Percentiles rank a stretch among this genome's conserved stretches.
Conservation (phyloP, 352 stramenopile genomes). For the Phytopythium montanum region DNA sequence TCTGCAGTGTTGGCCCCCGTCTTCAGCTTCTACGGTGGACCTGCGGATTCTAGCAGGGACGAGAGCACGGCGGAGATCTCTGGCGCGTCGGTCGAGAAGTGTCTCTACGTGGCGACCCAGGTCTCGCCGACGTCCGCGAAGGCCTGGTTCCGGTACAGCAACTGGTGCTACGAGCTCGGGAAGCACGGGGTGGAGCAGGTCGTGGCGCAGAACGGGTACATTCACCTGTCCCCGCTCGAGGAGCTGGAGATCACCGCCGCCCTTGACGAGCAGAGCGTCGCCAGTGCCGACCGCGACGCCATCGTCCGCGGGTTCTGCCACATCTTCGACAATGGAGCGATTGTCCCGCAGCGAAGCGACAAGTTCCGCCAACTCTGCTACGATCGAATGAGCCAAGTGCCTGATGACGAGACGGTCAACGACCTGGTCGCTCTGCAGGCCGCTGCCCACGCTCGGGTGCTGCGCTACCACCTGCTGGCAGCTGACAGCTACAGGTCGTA, state of each 20-base stretch:
- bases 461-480: conserved; percentile 37
- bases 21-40: neutral
- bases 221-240: conserved; percentile 43
- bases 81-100: conserved; percentile 17
- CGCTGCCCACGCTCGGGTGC: conserved; percentile 23
- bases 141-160: conserved; percentile 59
- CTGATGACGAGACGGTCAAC: conserved; percentile 16
- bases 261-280: conserved; percentile 38
- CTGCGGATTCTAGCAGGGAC: no score
- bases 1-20: neutral
- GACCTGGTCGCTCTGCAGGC: conserved; percentile 32
- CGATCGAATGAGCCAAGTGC: conserved; percentile 8
- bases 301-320: conserved; percentile 43
- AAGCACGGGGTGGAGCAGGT: conserved; percentile 40
- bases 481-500: conserved; percentile 42
- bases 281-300: conserved; percentile 22
- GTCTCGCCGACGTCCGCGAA: conserved; percentile 32
- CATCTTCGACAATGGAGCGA: conserved; percentile 45
- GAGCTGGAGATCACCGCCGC: conserved; percentile 31
- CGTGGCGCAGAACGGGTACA: conserved; percentile 38
- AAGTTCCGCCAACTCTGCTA: conserved; percentile 32
- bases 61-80: neutral
- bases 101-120: conserved; percentile 29
- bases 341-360: conserved; percentile 32
- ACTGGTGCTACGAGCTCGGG: conserved; percentile 68